phyloP scores from a whole-genome alignment of 805 yeast species.

The Vanderwaltozyma tropicalis region DNA sequence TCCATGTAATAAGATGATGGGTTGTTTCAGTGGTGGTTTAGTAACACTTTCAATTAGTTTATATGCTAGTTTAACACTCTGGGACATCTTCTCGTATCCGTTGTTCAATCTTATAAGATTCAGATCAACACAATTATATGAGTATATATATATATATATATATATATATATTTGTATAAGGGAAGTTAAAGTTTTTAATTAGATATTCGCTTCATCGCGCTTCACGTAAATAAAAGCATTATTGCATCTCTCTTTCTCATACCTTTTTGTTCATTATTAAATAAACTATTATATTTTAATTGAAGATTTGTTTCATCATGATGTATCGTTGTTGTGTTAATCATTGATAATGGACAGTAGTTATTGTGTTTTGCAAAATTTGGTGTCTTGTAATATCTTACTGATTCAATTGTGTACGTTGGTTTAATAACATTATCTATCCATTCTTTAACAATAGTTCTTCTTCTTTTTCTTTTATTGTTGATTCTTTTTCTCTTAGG shows the following conservation, averaged over 20 bases:
- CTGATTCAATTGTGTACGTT: neutral
- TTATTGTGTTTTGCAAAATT: no score
- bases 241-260: constrained; percentile 11
- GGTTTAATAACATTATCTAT: neutral
- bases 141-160: neutral
- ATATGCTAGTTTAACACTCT: neutral
- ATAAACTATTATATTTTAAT: constrained; percentile 4
- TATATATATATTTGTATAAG: neutral
- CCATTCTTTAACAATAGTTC: neutral
- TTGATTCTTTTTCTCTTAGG: no score
- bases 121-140: no score
- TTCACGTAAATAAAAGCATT: constrained; percentile 6
- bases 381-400: neutral
- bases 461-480: no score
- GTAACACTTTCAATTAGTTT: constrained; percentile 1
- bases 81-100: no score
- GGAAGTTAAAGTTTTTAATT: neutral
- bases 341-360: neutral
- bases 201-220: no score
- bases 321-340: no score
- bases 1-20: constrained; percentile 78
- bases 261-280: constrained; percentile 9
- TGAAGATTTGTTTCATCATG: no score
- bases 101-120: no score
- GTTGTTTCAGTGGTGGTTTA: constrained; percentile 33